A percentile compares a stretch with the other conserved stretches of the same genome.
These are phyloP conservation scores for Diatrype stigma DNA, from an alignment of 2,329 filamentous ascomycete species.

Conservation along the genomic window DNA sequence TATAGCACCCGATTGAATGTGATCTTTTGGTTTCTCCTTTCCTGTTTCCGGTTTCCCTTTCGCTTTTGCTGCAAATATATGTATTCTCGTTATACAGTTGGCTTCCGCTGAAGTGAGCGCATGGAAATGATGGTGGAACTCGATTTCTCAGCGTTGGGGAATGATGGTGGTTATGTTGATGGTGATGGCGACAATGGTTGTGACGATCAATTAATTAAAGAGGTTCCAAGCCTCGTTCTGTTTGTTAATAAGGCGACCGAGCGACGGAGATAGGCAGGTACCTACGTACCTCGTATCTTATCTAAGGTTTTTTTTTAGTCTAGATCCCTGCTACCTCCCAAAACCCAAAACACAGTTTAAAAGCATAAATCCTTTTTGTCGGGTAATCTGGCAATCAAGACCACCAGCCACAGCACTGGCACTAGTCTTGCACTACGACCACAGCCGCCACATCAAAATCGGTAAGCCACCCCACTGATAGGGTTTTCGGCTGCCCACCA, in stretches of 20 bases:
- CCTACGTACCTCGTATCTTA: background rate
- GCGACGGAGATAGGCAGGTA: background rate
- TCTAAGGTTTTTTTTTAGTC: too few relatives aligned
- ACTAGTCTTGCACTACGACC: background rate
- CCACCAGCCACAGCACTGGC: background rate
- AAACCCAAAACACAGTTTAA: too few relatives aligned
- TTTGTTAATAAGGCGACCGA: background rate
- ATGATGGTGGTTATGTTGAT: background rate
- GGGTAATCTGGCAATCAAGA: background rate
- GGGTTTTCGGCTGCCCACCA: conserved; percentile 5
- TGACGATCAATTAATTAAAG: too few relatives aligned
- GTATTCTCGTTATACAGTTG: too few relatives aligned
- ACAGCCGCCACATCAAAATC: background rate
- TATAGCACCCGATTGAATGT: too few relatives aligned
- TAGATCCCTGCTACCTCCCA: background rate
- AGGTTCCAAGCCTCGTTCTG: too few relatives aligned
- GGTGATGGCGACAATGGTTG: too few relatives aligned
- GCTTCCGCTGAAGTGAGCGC: too few relatives aligned
- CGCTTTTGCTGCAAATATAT: too few relatives aligned
- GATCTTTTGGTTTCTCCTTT: background rate
- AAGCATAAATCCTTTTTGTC: background rate
- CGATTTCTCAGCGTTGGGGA: background rate
- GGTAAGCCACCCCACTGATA: background rate
- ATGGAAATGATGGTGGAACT: background rate
- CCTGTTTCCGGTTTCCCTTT: too few relatives aligned